phyloP scores from a whole-genome alignment of 495 filamentous ascomycete species.

The Talaromyces thailandensis region DNA sequence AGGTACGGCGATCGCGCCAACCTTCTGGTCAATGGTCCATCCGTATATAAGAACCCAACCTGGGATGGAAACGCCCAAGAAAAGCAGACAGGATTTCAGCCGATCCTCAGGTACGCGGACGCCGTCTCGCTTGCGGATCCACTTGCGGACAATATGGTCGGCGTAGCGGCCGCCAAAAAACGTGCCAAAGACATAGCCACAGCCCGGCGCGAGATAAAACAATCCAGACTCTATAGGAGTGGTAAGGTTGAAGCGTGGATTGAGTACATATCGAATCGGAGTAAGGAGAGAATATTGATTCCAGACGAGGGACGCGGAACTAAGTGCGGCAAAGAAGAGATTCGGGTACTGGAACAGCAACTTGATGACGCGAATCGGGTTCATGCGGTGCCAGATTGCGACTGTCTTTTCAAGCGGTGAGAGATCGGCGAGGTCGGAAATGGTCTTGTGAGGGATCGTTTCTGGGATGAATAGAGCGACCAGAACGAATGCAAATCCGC shows the following conservation, averaged over 20 bases:
- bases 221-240: conserved; percentile 58
- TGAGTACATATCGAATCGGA: conserved; percentile 65
- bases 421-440: conserved; percentile 44
- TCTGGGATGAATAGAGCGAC: conserved; percentile 61
- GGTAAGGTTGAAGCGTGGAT: conserved; percentile 60
- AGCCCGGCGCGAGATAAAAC: conserved; percentile 67
- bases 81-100: conserved; percentile 50
- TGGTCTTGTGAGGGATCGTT: conserved; percentile 53
- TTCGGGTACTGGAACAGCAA: conserved; percentile 55
- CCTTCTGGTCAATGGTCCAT: conserved; percentile 58
- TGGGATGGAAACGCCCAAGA: conserved; percentile 52
- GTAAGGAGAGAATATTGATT: conserved; percentile 67
- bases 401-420: conserved; percentile 33
- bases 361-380: conserved; percentile 50
- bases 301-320: conserved; percentile 56
- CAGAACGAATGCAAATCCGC: conserved; percentile 44
- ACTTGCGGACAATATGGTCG: conserved; percentile 54
- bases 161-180: conserved; percentile 66
- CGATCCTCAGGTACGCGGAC: conserved; percentile 61
- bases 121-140: conserved; percentile 46
- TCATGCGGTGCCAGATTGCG: conserved; percentile 50
- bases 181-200: conserved; percentile 60
- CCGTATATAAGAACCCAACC: conserved; percentile 62
- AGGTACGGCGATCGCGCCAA: conserved; percentile 58
- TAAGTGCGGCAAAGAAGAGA: conserved; percentile 50